phyloP scores from a whole-genome alignment of 352 stramenopile genomes.

The Globisporangium solare region DNA sequence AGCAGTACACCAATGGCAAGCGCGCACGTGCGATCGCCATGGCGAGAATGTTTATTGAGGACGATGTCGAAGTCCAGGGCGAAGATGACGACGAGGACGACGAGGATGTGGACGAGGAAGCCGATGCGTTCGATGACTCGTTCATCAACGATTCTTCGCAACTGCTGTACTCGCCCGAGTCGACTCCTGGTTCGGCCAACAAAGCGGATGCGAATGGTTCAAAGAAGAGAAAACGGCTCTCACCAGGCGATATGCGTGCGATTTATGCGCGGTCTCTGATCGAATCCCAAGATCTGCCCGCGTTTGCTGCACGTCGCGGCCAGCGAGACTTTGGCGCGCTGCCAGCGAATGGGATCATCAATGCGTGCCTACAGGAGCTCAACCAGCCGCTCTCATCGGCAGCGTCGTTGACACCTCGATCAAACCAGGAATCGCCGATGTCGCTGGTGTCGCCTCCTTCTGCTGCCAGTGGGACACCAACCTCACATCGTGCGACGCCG shows the following conservation, averaged over 20 bases:
- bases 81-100: slow-evolving; percentile 46
- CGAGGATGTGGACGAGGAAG: slow-evolving; percentile 36
- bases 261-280: slow-evolving; percentile 70
- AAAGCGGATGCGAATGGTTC: background rate
- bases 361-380: slow-evolving; percentile 52
- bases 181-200: slow-evolving; percentile 5
- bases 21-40: slow-evolving; percentile 26
- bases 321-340: slow-evolving; percentile 30
- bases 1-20: slow-evolving; percentile 27
- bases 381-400: slow-evolving; percentile 10
- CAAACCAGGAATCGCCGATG: slow-evolving; percentile 11
- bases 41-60: slow-evolving; percentile 55
- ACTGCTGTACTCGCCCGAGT: slow-evolving; percentile 55
- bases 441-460: slow-evolving; percentile 8
- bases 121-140: slow-evolving; percentile 45
- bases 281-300: slow-evolving; percentile 43
- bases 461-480: background rate
- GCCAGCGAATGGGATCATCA: slow-evolving; percentile 56
- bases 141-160: slow-evolving; percentile 86
- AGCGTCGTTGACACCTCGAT: slow-evolving; percentile 3
- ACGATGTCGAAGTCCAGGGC: slow-evolving; percentile 54
- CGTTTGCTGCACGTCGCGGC: slow-evolving; percentile 30
- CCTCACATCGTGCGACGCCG: background rate
- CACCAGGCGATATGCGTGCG: slow-evolving; percentile 56
- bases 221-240: slow-evolving; percentile 26